Conservation (phyloP, 139 green algal species). For the Chlamydomonas sp. region DNA sequence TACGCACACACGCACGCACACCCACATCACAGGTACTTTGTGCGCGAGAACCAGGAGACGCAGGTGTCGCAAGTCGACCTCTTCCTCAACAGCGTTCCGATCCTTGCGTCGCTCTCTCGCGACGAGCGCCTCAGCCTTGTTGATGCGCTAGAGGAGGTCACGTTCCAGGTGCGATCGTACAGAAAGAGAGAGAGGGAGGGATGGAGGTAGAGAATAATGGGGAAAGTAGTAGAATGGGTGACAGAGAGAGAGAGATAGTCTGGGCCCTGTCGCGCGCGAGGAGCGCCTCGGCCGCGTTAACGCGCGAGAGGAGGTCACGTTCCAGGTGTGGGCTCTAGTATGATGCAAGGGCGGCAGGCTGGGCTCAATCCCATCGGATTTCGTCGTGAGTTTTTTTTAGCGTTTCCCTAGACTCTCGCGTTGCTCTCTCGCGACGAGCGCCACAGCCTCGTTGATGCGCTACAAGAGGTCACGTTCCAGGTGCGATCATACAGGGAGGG, state of each 20-base stretch:
- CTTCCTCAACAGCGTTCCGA: slow-evolving; percentile 84
- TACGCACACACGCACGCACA: neutral
- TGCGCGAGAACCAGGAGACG: slow-evolving; percentile 57
- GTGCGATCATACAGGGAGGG: too few species aligned
- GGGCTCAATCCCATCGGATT: too few species aligned
- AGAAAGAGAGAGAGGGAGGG: too few species aligned
- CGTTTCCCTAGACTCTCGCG: slow-evolving; percentile 43
- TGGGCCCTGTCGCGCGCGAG: slow-evolving; percentile 61
- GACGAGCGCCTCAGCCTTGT: slow-evolving; percentile 77
- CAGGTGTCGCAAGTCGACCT: slow-evolving; percentile 72
- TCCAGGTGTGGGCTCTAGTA: neutral
- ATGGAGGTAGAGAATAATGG: too few species aligned
- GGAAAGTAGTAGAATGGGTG: too few species aligned
- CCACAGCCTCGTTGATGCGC: slow-evolving; percentile 64
- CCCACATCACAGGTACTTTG: slow-evolving; percentile 58
- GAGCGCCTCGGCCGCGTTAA: slow-evolving; percentile 73
- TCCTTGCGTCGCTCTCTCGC: slow-evolving; percentile 62
- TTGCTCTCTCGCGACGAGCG: slow-evolving; percentile 71
- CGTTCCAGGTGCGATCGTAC: too few species aligned
- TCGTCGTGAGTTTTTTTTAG: slow-evolving; percentile 5
- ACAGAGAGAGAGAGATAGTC: too few species aligned
- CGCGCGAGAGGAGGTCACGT: slow-evolving; percentile 57
- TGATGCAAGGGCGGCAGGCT: too few species aligned
- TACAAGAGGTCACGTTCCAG: slow-evolving; percentile 53
- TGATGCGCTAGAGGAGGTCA: slow-evolving; percentile 66